Conservation (phyloP, 2,329 filamentous ascomycete genomes). For the Emergomyces pasteurianus region DNA sequence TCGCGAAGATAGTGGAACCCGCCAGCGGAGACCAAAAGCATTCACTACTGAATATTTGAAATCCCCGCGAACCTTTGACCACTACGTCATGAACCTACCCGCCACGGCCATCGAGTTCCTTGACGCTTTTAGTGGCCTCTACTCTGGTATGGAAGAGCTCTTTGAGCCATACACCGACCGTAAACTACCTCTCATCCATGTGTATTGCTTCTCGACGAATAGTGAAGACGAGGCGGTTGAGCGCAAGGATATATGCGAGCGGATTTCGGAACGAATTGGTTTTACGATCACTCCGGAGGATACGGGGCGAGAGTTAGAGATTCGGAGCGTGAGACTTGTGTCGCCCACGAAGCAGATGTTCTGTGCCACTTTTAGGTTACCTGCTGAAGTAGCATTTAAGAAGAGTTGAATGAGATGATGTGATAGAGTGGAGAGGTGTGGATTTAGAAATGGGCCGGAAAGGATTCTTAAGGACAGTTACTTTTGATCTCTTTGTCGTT, state of each 20-base stretch:
- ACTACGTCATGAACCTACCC: constrained; percentile 97
- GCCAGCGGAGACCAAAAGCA: constrained; percentile 15
- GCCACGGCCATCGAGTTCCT: constrained; percentile 81
- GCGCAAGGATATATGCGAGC: constrained; percentile 49
- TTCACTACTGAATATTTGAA: constrained; percentile 12
- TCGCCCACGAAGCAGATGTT: constrained; percentile 94
- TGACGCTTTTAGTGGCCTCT: constrained; percentile 63
- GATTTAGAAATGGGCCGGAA: neutral
- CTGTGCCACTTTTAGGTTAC: constrained; percentile 83
- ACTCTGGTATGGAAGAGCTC: constrained; percentile 55
- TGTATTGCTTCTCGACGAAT: constrained; percentile 88
- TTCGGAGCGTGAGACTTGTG: constrained; percentile 67
- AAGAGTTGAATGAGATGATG: constrained; percentile 5
- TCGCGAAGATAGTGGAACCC: constrained; percentile 27
- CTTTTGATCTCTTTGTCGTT: neutral
- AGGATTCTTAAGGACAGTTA: neutral
- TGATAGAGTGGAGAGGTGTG: neutral
- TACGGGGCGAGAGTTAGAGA: constrained; percentile 45
- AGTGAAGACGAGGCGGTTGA: constrained; percentile 57
- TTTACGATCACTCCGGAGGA: constrained; percentile 47
- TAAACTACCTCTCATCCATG: constrained; percentile 70
- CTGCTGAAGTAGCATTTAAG: constrained; percentile 66
- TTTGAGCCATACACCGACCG: constrained; percentile 50
- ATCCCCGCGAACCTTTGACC: constrained; percentile 62
- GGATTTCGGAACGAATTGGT: constrained; percentile 51